A percentile compares a stretch with the other conserved stretches of the same genome.
Evolutionary conservation across 768 basidiomycete species (phyloP).

Genomic region (Rubroboletus pulcherrimus): DNA sequence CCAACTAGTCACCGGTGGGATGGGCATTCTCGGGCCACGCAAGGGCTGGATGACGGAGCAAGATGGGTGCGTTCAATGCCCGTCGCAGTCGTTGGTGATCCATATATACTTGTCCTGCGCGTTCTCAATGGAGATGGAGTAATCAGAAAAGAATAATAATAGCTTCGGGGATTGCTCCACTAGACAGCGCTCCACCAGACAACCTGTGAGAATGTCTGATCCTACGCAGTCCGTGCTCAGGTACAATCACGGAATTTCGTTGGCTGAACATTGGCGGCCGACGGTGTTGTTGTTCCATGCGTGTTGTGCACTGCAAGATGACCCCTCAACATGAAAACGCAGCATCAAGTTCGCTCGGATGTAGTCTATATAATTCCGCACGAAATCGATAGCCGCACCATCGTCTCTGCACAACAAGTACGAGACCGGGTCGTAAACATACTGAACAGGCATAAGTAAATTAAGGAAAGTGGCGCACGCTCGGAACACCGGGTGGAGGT

Average conservation of each 20-base stretch:
- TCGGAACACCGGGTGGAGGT: background rate
- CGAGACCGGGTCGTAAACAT: slow-evolving; percentile 10
- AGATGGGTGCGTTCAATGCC: background rate
- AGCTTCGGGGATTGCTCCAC: background rate
- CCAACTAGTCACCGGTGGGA: background rate
- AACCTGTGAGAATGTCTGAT: no score
- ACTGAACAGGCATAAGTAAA: slow-evolving; percentile 8
- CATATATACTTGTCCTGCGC: slow-evolving; percentile 11
- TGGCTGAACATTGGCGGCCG: background rate
- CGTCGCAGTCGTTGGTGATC: background rate
- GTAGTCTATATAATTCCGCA: background rate
- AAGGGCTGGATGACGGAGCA: background rate
- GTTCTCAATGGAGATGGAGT: background rate
- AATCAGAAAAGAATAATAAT: background rate
- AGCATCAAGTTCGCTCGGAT: no score
- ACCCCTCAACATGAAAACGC: no score
- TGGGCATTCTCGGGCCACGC: slow-evolving; percentile 6
- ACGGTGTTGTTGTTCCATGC: background rate
- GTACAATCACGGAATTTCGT: background rate
- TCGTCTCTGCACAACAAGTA: background rate
- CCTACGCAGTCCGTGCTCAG: background rate
- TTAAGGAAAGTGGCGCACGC: slow-evolving; percentile 8
- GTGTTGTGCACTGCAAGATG: no score
- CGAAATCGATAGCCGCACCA: slow-evolving; percentile 2
- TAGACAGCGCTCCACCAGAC: no score